Evolutionary conservation across 306 rosid species (phyloP).

Genomic region (Astragalus membranaceus): DNA sequence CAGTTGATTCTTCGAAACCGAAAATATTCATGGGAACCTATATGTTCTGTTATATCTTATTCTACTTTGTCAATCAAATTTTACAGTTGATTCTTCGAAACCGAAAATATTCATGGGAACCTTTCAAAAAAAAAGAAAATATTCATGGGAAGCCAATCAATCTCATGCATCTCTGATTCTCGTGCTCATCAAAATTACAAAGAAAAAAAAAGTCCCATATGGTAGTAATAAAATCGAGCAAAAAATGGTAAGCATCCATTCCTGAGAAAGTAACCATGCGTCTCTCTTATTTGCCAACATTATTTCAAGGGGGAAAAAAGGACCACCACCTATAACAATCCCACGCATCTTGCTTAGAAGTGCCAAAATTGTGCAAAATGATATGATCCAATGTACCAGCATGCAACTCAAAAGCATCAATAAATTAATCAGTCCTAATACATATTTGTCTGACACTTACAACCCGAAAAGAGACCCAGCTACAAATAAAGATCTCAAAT

Average conservation of each 20-base stretch:
- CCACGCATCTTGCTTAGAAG: not conserved
- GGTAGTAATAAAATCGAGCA: too few species aligned
- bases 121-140: too few species aligned
- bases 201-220: too few species aligned
- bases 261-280: not conserved
- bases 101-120: too few species aligned
- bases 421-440: slow-evolving; percentile 24
- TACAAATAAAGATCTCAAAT: slow-evolving; percentile 39
- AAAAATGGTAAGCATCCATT: too few species aligned
- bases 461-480: slow-evolving; percentile 18
- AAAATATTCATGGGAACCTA: too few species aligned
- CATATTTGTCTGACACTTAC: slow-evolving; percentile 1
- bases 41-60: too few species aligned
- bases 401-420: slow-evolving; percentile 10
- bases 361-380: not conserved
- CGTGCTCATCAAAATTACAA: too few species aligned
- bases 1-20: not conserved
- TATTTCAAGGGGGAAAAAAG: not conserved
- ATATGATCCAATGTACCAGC: not conserved
- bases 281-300: not conserved
- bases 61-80: too few species aligned
- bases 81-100: not conserved
- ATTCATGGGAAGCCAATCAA: too few species aligned
- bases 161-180: too few species aligned
- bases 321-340: not conserved